Evolutionary conservation across 2,329 filamentous ascomycete genomes (phyloP).

Genomic region (Microcyclospora pomicola): DNA sequence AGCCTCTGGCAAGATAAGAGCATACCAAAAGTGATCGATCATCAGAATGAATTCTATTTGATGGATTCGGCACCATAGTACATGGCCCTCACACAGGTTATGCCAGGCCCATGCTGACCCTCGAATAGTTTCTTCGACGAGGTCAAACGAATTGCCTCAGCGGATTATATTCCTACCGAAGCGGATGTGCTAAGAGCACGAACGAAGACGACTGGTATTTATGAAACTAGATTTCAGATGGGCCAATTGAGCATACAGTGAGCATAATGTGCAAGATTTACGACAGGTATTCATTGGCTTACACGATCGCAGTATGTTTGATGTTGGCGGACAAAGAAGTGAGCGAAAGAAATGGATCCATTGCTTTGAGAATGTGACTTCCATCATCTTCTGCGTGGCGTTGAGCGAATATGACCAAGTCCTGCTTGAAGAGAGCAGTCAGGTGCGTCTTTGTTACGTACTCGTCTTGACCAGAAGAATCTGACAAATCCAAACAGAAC

Average conservation of each 20-base stretch:
- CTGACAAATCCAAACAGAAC: conserved; percentile 46
- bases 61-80: conserved; percentile 99
- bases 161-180: conserved; percentile 82
- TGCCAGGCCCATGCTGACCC: neutral
- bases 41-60: conserved; percentile 94
- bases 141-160: conserved; percentile 65
- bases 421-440: conserved; percentile 88
- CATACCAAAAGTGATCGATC: conserved; percentile 71
- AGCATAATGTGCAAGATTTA: conserved; percentile 23
- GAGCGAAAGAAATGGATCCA: conserved; percentile 99
- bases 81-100: conserved; percentile 1
- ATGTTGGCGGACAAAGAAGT: conserved; percentile 91
- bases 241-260: conserved; percentile 97
- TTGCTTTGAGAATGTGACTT: conserved; percentile 98
- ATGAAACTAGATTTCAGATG: conserved; percentile 98
- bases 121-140: conserved; percentile 80
- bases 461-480: conserved; percentile 6
- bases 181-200: conserved; percentile 88
- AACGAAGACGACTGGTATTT: conserved; percentile 98
- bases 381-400: conserved; percentile 97
- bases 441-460: conserved; percentile 43
- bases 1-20: conserved; percentile 84
- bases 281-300: neutral
- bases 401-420: conserved; percentile 98
- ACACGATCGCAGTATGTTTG: conserved; percentile 67